Evolutionary conservation across 2,329 filamentous ascomycete species (phyloP).

Genomic region (Pseudogymnoascus sp.): DNA sequence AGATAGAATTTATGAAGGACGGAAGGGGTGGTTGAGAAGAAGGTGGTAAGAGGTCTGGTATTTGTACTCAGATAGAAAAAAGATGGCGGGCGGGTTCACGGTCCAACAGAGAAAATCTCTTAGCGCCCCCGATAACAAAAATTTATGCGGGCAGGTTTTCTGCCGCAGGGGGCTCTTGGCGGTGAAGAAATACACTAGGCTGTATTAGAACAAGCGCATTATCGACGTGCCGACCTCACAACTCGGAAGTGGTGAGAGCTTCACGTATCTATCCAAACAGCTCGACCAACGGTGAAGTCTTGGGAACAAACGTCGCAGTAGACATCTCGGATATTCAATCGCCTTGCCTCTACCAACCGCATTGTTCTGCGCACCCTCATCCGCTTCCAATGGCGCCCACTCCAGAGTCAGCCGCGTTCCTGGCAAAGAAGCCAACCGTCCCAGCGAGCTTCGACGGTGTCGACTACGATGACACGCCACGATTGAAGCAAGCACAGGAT

Average conservation of each 20-base stretch:
- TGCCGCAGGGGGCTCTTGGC: not conserved
- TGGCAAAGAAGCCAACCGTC: slow-evolving; percentile 76
- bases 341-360: not conserved
- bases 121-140: slow-evolving; percentile 9
- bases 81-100: slow-evolving; percentile 16
- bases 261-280: not conserved
- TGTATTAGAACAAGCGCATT: not conserved
- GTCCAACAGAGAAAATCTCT: slow-evolving; percentile 3
- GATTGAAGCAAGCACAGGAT: slow-evolving; percentile 76
- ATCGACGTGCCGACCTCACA: slow-evolving; percentile 1
- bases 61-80: slow-evolving; percentile 14
- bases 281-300: not conserved
- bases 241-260: slow-evolving; percentile 8
- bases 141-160: slow-evolving; percentile 8
- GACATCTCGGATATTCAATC: not conserved
- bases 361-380: not conserved
- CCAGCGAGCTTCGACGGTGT: slow-evolving; percentile 79
- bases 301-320: not conserved
- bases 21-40: slow-evolving; percentile 11
- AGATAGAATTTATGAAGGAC: slow-evolving; percentile 10
- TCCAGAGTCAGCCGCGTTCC: slow-evolving; percentile 73
- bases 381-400: slow-evolving; percentile 56
- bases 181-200: not conserved
- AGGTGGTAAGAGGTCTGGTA: slow-evolving; percentile 15
- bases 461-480: slow-evolving; percentile 75